These are phyloP conservation scores for Elasticomyces elasticus DNA, from an alignment of 495 filamentous ascomycete genomes.

Conservation along the genomic window DNA sequence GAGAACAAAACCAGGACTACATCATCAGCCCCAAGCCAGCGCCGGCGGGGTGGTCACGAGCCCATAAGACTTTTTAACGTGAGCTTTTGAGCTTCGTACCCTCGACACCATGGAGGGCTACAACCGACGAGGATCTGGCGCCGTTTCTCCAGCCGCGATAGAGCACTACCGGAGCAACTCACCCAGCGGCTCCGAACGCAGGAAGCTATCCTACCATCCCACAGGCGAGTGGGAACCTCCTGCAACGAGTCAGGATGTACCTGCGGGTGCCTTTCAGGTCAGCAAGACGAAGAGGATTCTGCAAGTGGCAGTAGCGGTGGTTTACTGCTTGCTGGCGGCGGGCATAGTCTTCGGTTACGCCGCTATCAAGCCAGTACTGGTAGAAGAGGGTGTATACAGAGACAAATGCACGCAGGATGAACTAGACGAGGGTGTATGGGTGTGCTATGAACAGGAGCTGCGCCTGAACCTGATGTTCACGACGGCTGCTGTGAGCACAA, in stretches of 20 bases:
- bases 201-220: conserved; percentile 37
- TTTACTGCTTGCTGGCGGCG: conserved; percentile 75
- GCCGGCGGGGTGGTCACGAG: neutral
- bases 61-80: neutral
- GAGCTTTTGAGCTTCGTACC: neutral
- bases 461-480: conserved; percentile 92
- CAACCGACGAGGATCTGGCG: neutral
- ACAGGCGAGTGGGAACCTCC: conserved; percentile 27
- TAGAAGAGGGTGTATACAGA: conserved; percentile 63
- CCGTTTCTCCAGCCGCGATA: neutral
- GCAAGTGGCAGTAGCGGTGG: conserved; percentile 57
- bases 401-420: conserved; percentile 51
- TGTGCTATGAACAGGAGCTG: conserved; percentile 67
- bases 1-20: too few species aligned
- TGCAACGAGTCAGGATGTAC: conserved; percentile 23
- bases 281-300: conserved; percentile 42
- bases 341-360: conserved; percentile 78
- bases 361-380: conserved; percentile 72
- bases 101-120: neutral
- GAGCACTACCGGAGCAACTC: conserved; percentile 9
- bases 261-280: conserved; percentile 38
- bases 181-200: conserved; percentile 19
- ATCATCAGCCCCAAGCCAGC: neutral
- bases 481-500: conserved; percentile 76
- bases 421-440: conserved; percentile 47